These are phyloP conservation scores for Peronosclerospora sorghi DNA, from an alignment of 352 stramenopile genomes.

Conservation along the genomic window DNA sequence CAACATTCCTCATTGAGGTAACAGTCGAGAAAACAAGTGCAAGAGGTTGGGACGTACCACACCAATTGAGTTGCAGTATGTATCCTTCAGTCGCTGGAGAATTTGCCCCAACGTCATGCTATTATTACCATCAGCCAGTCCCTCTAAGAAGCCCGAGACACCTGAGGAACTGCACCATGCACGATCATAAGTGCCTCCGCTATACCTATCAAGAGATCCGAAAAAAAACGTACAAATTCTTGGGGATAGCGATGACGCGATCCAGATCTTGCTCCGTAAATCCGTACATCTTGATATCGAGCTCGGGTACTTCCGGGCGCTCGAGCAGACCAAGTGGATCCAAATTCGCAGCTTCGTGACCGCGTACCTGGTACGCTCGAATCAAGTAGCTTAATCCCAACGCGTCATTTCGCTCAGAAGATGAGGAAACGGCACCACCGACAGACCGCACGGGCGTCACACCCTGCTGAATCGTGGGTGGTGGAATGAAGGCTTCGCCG, in stretches of 20 bases:
- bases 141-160: constrained; percentile 84
- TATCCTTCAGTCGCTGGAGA: constrained; percentile 89
- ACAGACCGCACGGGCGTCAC: constrained; percentile 54
- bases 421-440: constrained; percentile 17
- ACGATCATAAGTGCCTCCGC: constrained; percentile 3
- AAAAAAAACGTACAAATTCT: constrained; percentile 65
- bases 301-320: constrained; percentile 50
- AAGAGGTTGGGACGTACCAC: constrained; percentile 48
- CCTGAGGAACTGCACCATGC: constrained; percentile 49
- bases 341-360: constrained; percentile 92
- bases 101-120: constrained; percentile 93
- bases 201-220: neutral
- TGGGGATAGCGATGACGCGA: constrained; percentile 74
- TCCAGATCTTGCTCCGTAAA: constrained; percentile 87
- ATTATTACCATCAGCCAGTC: constrained; percentile 50
- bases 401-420: constrained; percentile 56
- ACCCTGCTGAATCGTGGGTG: constrained; percentile 62
- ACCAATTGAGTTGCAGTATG: constrained; percentile 94
- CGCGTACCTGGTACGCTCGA: constrained; percentile 94
- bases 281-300: constrained; percentile 89
- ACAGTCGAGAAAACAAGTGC: neutral
- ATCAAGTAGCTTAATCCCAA: constrained; percentile 95
- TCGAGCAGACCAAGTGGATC: constrained; percentile 92
- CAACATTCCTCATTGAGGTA: neutral
- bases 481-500: constrained; percentile 75